Evolutionary conservation across 1,284 basidiomycete species (phyloP), one percentile per base, ranked within the genome.

Genomic region (Blastosporella zonata): DNA sequence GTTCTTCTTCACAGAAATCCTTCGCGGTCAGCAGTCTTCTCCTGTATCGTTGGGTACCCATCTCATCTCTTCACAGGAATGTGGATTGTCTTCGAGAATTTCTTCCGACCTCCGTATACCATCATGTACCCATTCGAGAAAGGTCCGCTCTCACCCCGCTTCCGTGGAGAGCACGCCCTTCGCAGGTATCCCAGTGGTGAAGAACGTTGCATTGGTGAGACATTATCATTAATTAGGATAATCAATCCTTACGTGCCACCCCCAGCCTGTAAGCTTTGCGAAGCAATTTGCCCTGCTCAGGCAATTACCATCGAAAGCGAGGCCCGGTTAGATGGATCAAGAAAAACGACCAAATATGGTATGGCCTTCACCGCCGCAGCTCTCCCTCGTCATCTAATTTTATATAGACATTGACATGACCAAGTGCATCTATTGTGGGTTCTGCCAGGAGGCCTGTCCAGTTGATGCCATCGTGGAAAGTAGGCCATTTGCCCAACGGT

Each of bases 401-500:
- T 18, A 6, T 35, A 41, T 49, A 93, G 92, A 97, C 71, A 93
- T 97, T 63, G 96, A 98, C 70, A 98, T 90, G 87, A 90, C 88
- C 48, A 90, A 84, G 78, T 97, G 95, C 71, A 97, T 98, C 65
- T 97, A 97, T 76, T 97, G 94, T 69, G 93, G 93, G 52, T 95
- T 95, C 78, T 95, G 93, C 72, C 94, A 97, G 72, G 97, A 99
- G 75, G 97, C 97, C 27, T 99, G 97, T 71, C 97, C 97, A 10
- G 97, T 99, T 52, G 97, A 99, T 70, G 97, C 97, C 49, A 99
- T 99, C 62, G 97, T 99, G 53, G 97, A 99, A 77, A 97, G 93
- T 95, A 67, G 62, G 91, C 77, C 31, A 47, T 34, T 34, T 40
- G 21, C 39, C 42, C 45, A 42, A 17, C 46, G 35, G 15, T 49